Percentiles rank a stretch among this genome's conserved stretches.
Conservation (phyloP, 2,329 filamentous ascomycete genomes). For the Coleophoma cylindrospora region DNA sequence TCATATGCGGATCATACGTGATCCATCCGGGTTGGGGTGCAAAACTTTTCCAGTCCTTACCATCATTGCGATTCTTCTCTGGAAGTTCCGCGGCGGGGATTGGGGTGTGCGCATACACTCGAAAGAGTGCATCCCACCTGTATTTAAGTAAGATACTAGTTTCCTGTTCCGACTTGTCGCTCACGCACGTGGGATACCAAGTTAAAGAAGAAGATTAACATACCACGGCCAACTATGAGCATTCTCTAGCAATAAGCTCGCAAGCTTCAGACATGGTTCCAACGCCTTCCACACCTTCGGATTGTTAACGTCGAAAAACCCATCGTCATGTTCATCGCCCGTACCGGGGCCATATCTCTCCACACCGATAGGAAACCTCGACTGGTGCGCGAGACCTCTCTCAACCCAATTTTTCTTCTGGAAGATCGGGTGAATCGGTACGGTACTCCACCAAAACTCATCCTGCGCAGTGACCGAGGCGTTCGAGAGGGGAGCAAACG, state of each 20-base stretch:
- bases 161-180: background rate
- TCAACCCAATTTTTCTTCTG: background rate
- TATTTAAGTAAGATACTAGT: background rate
- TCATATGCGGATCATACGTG: background rate
- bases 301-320: background rate
- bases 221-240: background rate
- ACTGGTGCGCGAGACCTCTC: background rate
- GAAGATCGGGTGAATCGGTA: background rate
- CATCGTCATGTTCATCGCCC: background rate
- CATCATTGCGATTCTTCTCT: background rate
- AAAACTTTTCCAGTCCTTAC: background rate
- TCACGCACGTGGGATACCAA: too few relatives aligned
- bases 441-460: background rate
- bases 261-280: background rate
- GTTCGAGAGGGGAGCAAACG: background rate
- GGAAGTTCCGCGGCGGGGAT: background rate
- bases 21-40: background rate
- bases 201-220: background rate
- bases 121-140: background rate
- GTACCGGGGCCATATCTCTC: background rate
- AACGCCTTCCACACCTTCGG: background rate
- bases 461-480: background rate
- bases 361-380: background rate
- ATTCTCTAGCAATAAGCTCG: background rate
- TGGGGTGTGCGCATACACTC: background rate